Base-by-base conservation (phyloP, 495 filamentous ascomycete genomes). In the Hyaloscypha hepaticicola region DNA sequence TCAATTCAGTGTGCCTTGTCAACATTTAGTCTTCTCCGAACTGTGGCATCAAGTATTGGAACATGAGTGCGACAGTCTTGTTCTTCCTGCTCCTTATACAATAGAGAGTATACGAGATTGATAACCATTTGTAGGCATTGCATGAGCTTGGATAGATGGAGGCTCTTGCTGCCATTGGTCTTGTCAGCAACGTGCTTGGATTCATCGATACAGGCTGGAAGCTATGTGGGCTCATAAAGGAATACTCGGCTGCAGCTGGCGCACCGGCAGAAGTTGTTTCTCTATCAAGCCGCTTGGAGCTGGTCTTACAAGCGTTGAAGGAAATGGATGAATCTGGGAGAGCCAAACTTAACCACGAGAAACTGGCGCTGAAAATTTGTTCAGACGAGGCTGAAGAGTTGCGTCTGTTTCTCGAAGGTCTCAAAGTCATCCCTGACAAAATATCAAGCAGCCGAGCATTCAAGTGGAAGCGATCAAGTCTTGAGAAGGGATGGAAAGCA, bases 251-350 rank as follows among this genome's bases (percentile, higher is more conserved):
- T 4, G 12, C 28, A 28, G 34, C 21, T 28, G 45, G 58, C 21
- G 34, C 21, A 48, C 38, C 45, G 31, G 12, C 22, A 22, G 38
- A 61, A 31, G 41, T 45, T 45, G 38, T 45, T 45, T 16, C 45
- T 41, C 14, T 51, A 16, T 61, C 38, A 33, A 49, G 48, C 14
- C 34, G 29, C 7, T 24, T 61, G 9, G 41, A 51, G 5, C 24
- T 51, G 11, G 45, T 33, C n/a, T 24, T 61, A 7, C 26, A 28
- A 29, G n/a, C 41, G n/a, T 4, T 61, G 24, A n/a, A 61, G 12
- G 58, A 61, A 22, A 9, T 61, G 21, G 24, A 51, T 61, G 41
- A 61, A 5, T 50, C 58, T 29, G 58, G 41, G 14, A 19, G 41
- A 21, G 58, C 41, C 11, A 16, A 19, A n/a, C 45, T 61, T 5